Percentiles rank a stretch among this genome's conserved stretches.
Evolutionary conservation across 1,284 basidiomycete species (phyloP).

Genomic region (Sanguinoderma infundibulare): DNA sequence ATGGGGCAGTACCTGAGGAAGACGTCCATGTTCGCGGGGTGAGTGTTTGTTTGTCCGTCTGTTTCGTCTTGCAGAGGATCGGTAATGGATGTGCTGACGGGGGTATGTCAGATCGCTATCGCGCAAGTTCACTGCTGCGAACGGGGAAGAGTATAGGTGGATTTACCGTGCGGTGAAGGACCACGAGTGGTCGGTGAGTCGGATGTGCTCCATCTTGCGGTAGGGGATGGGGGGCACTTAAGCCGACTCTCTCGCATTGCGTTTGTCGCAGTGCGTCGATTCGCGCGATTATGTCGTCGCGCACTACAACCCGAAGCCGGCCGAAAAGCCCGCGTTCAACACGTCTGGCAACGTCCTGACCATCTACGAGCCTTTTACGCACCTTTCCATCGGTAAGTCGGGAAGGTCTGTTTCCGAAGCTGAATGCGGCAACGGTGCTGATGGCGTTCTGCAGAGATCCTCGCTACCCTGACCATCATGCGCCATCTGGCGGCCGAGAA

Average conservation of each 20-base stretch:
- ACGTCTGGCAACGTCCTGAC: slow-evolving; percentile 70
- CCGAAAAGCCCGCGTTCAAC: slow-evolving; percentile 55
- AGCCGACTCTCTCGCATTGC: not conserved
- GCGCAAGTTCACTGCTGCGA: slow-evolving; percentile 66
- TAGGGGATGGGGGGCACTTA: slow-evolving; percentile 15
- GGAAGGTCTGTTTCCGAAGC: not conserved
- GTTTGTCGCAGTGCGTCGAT: slow-evolving; percentile 53
- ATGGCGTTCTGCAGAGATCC: slow-evolving; percentile 48
- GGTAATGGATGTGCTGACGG: not conserved
- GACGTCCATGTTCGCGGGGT: slow-evolving; percentile 66
- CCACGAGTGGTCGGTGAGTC: slow-evolving; percentile 73
- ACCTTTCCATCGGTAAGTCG: slow-evolving; percentile 58
- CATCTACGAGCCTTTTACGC: slow-evolving; percentile 59
- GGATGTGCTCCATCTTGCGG: not conserved
- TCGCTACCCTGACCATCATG: slow-evolving; percentile 69
- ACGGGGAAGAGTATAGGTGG: slow-evolving; percentile 73
- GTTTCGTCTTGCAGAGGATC: not conserved
- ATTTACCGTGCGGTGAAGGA: slow-evolving; percentile 51
- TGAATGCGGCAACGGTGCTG: not conserved
- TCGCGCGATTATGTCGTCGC: slow-evolving; percentile 66
- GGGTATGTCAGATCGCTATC: slow-evolving; percentile 53
- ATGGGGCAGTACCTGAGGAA: slow-evolving; percentile 67
- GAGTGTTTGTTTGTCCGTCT: slow-evolving; percentile 32
- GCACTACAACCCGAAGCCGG: slow-evolving; percentile 57
- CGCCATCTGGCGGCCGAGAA: slow-evolving; percentile 49